Conservation (phyloP, 176 grass and related monocot species). For the Oryza glaberrima region DNA sequence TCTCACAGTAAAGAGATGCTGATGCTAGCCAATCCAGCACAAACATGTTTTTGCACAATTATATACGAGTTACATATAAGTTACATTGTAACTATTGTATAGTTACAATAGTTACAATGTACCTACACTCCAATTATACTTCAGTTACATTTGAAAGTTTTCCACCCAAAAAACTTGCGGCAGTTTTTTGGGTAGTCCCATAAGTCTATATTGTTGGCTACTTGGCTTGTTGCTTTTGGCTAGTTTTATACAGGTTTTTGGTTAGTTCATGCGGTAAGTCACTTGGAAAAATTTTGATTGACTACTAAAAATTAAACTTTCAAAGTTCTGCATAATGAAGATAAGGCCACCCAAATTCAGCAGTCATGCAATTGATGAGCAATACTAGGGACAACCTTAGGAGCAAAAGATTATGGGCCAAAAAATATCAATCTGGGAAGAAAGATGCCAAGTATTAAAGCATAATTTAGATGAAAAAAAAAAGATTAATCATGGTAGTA, state of each 20-base stretch:
- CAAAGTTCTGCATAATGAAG: neutral
- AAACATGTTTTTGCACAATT: too few species aligned
- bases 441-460: neutral
- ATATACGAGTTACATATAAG: too few species aligned
- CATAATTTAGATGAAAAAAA: neutral
- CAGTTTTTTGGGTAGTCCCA: too few species aligned
- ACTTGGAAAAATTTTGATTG: neutral
- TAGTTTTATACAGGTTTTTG: neutral
- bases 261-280: neutral
- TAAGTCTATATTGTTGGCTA: neutral
- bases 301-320: neutral
- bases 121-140: too few species aligned
- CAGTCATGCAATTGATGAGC: neutral
- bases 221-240: neutral
- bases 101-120: too few species aligned
- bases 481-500: neutral
- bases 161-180: too few species aligned
- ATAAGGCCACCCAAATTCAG: neutral
- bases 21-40: too few species aligned
- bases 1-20: too few species aligned
- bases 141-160: too few species aligned
- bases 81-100: too few species aligned
- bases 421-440: neutral
- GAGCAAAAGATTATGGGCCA: neutral
- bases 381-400: neutral